Evolutionary conservation across 179 eudicot species (phyloP).

Genomic region (Amaranthus tricolor): DNA sequence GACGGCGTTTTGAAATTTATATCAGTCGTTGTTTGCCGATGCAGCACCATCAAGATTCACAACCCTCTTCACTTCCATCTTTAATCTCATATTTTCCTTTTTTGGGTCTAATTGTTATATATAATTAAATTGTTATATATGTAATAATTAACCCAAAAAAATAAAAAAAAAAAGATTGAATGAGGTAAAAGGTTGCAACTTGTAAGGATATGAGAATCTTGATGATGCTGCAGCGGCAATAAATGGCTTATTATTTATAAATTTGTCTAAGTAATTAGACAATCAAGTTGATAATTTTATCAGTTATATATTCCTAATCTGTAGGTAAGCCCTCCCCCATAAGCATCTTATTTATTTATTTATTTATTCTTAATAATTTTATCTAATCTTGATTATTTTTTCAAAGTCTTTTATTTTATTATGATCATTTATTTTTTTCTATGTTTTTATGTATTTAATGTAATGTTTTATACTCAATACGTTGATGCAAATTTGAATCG

Average conservation of each 20-base stretch:
- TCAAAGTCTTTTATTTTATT: too few species aligned
- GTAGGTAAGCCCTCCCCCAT: background rate
- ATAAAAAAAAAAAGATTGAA: background rate
- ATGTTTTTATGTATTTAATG: too few species aligned
- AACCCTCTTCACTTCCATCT: conserved; percentile 16
- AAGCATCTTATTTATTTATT: too few species aligned
- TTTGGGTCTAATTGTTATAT: background rate
- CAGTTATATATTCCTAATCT: background rate
- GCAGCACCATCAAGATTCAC: conserved; percentile 80
- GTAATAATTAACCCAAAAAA: background rate
- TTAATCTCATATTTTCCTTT: background rate
- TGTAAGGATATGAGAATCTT: conserved; percentile 49
- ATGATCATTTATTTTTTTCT: too few species aligned
- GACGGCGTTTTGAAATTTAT: background rate
- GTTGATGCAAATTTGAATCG: too few species aligned
- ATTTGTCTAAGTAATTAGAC: background rate
- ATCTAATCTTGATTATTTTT: too few species aligned
- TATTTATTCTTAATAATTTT: too few species aligned
- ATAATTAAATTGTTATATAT: background rate
- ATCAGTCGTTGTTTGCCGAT: conserved; percentile 50
- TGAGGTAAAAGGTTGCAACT: background rate
- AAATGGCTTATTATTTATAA: conserved; percentile 34
- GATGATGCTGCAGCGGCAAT: conserved; percentile 73
- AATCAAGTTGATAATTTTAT: background rate
- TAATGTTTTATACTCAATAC: too few species aligned